These are phyloP conservation scores for Dimargaris xerosporica DNA, from an alignment of 192 early-diverging fungal genomes.

Conservation along the genomic window DNA sequence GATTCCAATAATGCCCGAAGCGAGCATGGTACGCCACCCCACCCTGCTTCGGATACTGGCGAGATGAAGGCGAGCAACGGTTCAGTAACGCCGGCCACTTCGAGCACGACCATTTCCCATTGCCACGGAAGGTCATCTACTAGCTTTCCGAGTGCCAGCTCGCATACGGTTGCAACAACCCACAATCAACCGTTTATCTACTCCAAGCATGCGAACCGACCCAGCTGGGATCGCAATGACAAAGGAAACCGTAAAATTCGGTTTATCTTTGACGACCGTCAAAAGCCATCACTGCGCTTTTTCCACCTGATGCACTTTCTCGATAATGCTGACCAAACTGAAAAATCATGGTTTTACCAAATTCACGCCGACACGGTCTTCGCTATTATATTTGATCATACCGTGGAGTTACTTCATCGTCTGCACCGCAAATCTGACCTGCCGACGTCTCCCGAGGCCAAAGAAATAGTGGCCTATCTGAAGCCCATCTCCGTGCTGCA, in stretches of 20 bases:
- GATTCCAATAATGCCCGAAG: too few species aligned
- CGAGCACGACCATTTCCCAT: neutral
- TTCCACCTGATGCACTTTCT: neutral
- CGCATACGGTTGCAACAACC: neutral
- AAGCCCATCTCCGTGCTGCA: neutral
- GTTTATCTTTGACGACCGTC: neutral
- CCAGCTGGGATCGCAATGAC: neutral
- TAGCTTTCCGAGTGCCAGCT: neutral
- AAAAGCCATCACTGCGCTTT: neutral
- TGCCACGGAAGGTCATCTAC: neutral
- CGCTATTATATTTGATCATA: neutral
- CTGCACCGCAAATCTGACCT: neutral
- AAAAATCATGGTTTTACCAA: neutral
- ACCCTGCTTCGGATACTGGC: neutral
- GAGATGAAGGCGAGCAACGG: neutral
- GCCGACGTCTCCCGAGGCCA: neutral
- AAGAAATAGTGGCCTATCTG: neutral
- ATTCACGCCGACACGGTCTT: slow-evolving; percentile 3
- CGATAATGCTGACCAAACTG: neutral
- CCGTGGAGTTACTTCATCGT: neutral
- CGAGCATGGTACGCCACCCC: too few species aligned
- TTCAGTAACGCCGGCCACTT: neutral
- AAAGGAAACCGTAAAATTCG: neutral
- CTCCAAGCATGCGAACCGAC: neutral
- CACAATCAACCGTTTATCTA: neutral